phyloP scores from a whole-genome alignment of 2,329 filamentous ascomycete genomes.

The Fusarium tuaranense region DNA sequence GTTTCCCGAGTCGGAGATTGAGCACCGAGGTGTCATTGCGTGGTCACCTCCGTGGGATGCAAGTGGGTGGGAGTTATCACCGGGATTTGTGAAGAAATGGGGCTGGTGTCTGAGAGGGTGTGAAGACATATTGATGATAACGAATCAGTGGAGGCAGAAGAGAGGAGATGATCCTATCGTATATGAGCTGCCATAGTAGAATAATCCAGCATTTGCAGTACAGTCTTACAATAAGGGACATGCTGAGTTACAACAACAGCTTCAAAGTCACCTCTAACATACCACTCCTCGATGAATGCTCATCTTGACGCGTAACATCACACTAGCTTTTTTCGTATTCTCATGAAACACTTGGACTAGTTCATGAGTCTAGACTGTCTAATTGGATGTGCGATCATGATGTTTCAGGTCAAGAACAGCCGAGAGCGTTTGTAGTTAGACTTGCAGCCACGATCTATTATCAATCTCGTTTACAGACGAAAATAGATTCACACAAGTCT shows the following conservation, averaged over 20 bases:
- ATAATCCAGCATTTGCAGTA: too few species aligned
- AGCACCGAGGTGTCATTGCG: conserved; percentile 54
- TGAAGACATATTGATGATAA: conserved; percentile 19
- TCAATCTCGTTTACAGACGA: not conserved
- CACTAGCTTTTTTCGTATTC: not conserved
- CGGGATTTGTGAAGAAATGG: conserved; percentile 38
- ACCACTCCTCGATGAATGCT: too few species aligned
- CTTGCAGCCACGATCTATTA: not conserved
- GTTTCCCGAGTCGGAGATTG: conserved; percentile 56
- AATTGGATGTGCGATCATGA: too few species aligned
- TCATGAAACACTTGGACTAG: not conserved
- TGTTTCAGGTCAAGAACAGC: not conserved
- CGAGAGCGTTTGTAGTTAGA: not conserved
- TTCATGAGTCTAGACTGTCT: not conserved
- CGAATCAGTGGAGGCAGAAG: conserved; percentile 32
- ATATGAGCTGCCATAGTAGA: not conserved
- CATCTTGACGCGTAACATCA: too few species aligned
- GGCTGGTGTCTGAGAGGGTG: conserved; percentile 30
- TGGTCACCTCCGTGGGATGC: conserved; percentile 50
- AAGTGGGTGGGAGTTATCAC: conserved; percentile 38
- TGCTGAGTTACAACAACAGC: too few species aligned
- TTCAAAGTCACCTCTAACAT: too few species aligned
- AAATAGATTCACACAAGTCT: not conserved
- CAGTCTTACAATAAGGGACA: too few species aligned
- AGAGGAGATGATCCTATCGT: conserved; percentile 23